Base-by-base conservation (phyloP, 179 eudicot species). In the Patellifolia procumbens region DNA sequence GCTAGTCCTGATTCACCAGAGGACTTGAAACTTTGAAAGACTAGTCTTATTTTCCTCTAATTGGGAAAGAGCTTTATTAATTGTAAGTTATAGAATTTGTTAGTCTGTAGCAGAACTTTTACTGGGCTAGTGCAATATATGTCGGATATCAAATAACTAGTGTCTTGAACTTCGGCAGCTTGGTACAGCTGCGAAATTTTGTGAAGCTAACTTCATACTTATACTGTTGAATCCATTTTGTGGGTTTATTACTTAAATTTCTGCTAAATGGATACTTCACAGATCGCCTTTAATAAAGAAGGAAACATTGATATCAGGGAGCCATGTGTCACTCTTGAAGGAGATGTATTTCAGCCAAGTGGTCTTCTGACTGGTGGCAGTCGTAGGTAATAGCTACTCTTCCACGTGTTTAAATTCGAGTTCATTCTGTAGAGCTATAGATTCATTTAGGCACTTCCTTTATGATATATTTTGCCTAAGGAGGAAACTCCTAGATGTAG, bases 281-380 rank as follows among this genome's bases (percentile, higher is more conserved):
- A 95, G 95, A 91, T 95, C 75, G 94, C 97, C 66, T 95, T 95
- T 73, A 87, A 81, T 80, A 86, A 87, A 85, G 88, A 88, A 52
- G 87, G 88, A 78, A 86, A 87, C 59, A 67, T 82, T 79, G 85
- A 89, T 67, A 80, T 85, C 43, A 78, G 81, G 77, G 89, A 84
- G 71, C 92, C 96, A 31, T 91, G 94, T 83, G 98, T 94, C 64
- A 93, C 96, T 59, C 91, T 90, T 66, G 98, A 91, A 81, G 99
- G 99, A 31, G 99, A 96, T 72, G 78, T 96, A 73, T 94, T 91
- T 89, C 96, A 91, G 83, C 99, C 99, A 68, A 90, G 98, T 85
- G 99, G 99, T 78, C 92, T 94, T 80, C 83, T 96, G 72, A 94
- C 98, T 61, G 99, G 99, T 84, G 99, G 99, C 68, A 93, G 98